phyloP scores from a whole-genome alignment of 495 filamentous ascomycete genomes.

The Neurospora tetrasperma region DNA sequence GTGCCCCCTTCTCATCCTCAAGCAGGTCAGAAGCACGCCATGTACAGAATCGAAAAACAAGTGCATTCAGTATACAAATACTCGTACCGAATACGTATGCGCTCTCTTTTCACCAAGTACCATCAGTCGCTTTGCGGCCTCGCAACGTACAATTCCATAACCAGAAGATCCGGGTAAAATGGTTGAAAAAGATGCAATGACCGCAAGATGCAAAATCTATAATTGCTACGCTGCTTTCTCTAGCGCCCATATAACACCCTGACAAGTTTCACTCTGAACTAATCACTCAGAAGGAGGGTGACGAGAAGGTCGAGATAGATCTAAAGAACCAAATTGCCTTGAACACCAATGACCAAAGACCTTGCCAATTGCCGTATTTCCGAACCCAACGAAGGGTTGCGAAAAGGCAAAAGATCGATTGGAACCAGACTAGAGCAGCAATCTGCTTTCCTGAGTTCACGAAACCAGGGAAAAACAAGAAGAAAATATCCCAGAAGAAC shows the following conservation, averaged over 20 bases:
- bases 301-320: not conserved
- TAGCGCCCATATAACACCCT: not conserved
- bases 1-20: not conserved
- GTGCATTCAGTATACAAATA: not conserved
- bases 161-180: not conserved
- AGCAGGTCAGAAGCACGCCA: not conserved
- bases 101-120: not conserved
- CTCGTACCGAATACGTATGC: not conserved
- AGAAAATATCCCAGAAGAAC: not conserved
- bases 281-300: not conserved
- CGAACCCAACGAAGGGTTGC: not conserved
- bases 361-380: not conserved
- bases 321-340: not conserved
- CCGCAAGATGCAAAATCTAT: not conserved
- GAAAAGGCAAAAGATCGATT: not conserved
- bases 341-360: not conserved
- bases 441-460: not conserved
- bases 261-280: not conserved
- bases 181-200: not conserved
- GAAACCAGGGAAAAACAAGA: not conserved
- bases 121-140: not conserved
- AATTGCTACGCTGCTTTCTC: not conserved
- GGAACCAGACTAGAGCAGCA: not conserved
- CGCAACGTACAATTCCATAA: not conserved
- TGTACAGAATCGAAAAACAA: not conserved